Evolutionary conservation across 2,329 filamentous ascomycete species (phyloP).

Genomic region (Thelonectria blattea): DNA sequence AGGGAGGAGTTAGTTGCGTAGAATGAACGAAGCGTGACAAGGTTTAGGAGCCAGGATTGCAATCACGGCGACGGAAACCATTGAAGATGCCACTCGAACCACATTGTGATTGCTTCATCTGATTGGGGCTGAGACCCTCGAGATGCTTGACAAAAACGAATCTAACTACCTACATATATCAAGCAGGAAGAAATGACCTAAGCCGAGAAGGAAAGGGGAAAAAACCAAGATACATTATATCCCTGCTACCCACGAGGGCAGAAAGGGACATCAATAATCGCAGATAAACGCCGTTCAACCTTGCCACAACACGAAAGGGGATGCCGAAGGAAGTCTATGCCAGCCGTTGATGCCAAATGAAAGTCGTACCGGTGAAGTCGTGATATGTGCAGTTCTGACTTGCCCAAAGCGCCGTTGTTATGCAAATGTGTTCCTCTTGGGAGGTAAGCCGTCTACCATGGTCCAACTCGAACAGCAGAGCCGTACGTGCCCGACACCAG

Average conservation of each 20-base stretch:
- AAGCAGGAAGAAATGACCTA: slow-evolving; percentile 26
- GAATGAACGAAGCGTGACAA: not conserved
- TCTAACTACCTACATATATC: slow-evolving; percentile 35
- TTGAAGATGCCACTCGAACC: slow-evolving; percentile 7
- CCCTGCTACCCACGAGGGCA: slow-evolving; percentile 31
- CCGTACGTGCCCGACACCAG: slow-evolving; percentile 66
- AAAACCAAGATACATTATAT: slow-evolving; percentile 28
- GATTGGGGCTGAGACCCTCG: slow-evolving; percentile 8
- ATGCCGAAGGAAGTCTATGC: slow-evolving; percentile 45
- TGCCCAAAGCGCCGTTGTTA: slow-evolving; percentile 34
- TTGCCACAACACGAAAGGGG: slow-evolving; percentile 38
- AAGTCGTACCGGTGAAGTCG: slow-evolving; percentile 42
- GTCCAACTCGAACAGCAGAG: slow-evolving; percentile 66
- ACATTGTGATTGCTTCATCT: slow-evolving; percentile 11
- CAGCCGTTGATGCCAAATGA: slow-evolving; percentile 43
- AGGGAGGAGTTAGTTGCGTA: not conserved
- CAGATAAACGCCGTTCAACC: slow-evolving; percentile 43
- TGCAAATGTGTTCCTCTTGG: slow-evolving; percentile 31
- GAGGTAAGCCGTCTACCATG: slow-evolving; percentile 52
- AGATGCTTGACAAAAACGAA: slow-evolving; percentile 9
- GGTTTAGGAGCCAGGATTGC: not conserved
- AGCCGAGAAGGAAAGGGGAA: slow-evolving; percentile 8
- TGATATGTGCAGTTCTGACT: slow-evolving; percentile 40
- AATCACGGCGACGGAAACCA: not conserved
- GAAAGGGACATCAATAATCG: slow-evolving; percentile 41